phyloP scores from a whole-genome alignment of 176 grass and related monocot genomes.

The Themeda triandra region DNA sequence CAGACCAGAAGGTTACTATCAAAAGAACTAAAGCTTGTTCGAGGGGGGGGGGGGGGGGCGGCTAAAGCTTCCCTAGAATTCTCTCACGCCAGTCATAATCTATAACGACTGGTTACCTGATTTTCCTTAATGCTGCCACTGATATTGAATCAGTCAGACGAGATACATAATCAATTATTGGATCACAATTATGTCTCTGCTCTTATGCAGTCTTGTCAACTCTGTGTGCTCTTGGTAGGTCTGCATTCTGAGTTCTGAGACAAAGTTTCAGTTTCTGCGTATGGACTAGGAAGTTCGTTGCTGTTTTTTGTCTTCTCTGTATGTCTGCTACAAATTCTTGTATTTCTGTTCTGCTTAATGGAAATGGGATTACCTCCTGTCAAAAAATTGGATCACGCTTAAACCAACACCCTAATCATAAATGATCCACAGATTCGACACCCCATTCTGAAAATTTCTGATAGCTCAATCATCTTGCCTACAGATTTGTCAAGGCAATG shows the following conservation, averaged over 20 bases:
- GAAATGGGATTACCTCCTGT: too few species aligned
- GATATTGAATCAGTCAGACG: not conserved
- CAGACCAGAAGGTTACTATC: not conserved
- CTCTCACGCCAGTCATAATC: not conserved
- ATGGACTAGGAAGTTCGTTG: too few species aligned
- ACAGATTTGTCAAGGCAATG: not conserved
- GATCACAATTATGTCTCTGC: not conserved
- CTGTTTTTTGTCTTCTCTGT: too few species aligned
- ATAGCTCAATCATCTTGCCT: not conserved
- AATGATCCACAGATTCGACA: not conserved
- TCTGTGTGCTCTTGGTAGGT: too few species aligned
- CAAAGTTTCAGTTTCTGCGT: too few species aligned
- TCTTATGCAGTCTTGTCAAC: too few species aligned
- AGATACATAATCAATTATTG: not conserved
- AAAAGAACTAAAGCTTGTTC: not conserved
- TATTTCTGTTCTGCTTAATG: too few species aligned
- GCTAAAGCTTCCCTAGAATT: not conserved
- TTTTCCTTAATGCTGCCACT: not conserved
- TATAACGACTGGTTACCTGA: not conserved
- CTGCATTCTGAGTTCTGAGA: too few species aligned
- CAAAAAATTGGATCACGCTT: not conserved
- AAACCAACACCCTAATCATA: not conserved
- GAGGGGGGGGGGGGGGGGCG: too few species aligned
- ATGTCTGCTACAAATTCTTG: too few species aligned
- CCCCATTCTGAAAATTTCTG: not conserved